Evolutionary conservation across 257 asterid species (phyloP), one percentile per base, ranked within the genome.

Genomic region (Gynochthodes officinalis): DNA sequence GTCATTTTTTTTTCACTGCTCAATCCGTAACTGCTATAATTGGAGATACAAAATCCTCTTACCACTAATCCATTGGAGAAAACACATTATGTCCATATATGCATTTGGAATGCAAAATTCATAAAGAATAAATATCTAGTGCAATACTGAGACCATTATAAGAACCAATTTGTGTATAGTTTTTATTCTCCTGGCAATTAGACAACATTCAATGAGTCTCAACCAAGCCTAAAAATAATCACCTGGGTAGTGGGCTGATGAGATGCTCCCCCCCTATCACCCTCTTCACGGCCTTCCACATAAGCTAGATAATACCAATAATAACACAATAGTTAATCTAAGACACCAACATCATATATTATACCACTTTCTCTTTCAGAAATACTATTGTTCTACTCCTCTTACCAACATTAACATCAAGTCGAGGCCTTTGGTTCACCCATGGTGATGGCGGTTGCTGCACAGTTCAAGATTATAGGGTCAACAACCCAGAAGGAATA

Each of bases 321-420:
- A 43, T 54, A 35, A 33, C 70, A 49, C 46, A 42, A 43, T 23
- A 48, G 40, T 48, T 63, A 75, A 70, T 54, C 59, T 6, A 57
- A 67, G 59, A 63, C 8, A 28, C 64, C 0, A 16, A 49, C 57
- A 7, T 69, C 8, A 54, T 15, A 23, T 46, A 43, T 13, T 12
- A 57, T 28, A 67, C n/a, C 23, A 48, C 62, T 21, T 57, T 2
- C 61, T 42, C 76, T 60, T 23, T 15, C 35, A 35, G 32, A 25
- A 28, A 37, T n/a, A 15, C 23, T 46, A 6, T 32, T 80, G 46
- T 40, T 68, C 33, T 37, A 75, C 42, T 55, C 67, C 40, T 61
- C 98, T 84, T 86, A 93, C 98, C 98, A 60, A 89, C 90, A 79
- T 93, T 93, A 79, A 91, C 98, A 79, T 93, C 98, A 69, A 93